Percentiles rank a stretch among this genome's conserved stretches.
Conservation (phyloP, 129 eudicot species). For the Lactuca sativa region DNA sequence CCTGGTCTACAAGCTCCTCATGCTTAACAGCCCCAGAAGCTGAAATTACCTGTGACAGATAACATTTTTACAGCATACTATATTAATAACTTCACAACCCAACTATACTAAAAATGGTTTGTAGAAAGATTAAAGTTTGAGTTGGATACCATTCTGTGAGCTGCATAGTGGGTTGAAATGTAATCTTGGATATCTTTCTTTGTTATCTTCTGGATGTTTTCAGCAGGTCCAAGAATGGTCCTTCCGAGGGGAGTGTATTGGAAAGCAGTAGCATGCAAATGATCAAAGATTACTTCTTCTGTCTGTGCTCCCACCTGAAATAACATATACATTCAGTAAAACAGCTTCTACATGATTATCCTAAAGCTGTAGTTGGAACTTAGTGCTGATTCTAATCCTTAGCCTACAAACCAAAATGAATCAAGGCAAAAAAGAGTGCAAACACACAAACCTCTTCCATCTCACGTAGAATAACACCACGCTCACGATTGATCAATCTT, state of each 20-base stretch:
- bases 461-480: constrained; percentile 84
- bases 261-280: constrained; percentile 95
- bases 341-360: not conserved
- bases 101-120: not conserved
- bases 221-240: constrained; percentile 93
- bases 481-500: constrained; percentile 58
- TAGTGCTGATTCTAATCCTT: not conserved
- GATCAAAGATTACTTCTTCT: constrained; percentile 92
- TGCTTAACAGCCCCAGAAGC: constrained; percentile 96
- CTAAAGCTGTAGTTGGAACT: not conserved
- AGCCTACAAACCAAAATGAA: not conserved
- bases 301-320: constrained; percentile 74
- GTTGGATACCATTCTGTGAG: constrained; percentile 84
- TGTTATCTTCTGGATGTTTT: constrained; percentile 68
- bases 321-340: constrained; percentile 12
- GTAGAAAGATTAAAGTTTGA: not conserved
- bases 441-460: constrained; percentile 67
- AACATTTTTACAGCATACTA: constrained; percentile 4
- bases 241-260: constrained; percentile 93
- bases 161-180: constrained; percentile 87
- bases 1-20: constrained; percentile 89
- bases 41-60: constrained; percentile 62
- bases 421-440: not conserved
- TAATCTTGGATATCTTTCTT: constrained; percentile 65
- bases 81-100: not conserved